These are phyloP conservation scores for Citrus inodora DNA, from an alignment of 345 rosid species.

Conservation along the genomic window DNA sequence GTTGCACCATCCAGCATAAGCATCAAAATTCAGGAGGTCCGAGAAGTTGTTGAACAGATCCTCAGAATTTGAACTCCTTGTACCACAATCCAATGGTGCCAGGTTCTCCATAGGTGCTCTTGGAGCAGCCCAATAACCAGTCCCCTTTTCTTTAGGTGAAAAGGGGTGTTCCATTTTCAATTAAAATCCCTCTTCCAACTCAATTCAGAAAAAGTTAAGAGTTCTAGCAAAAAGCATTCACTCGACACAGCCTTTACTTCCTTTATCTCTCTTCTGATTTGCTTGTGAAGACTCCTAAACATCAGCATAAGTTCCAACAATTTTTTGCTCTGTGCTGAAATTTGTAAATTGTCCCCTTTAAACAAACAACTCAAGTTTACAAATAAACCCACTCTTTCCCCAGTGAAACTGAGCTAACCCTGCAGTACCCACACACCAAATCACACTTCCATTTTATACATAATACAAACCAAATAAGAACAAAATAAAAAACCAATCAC, in stretches of 20 bases:
- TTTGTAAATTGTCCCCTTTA: neutral
- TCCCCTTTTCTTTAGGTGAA: constrained; percentile 54
- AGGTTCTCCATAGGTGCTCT: constrained; percentile 42
- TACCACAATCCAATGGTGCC: constrained; percentile 13
- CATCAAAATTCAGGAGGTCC: constrained; percentile 62
- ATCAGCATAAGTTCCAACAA: constrained; percentile 13
- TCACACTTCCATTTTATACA: constrained; percentile 5
- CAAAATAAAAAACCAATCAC: constrained; percentile 1
- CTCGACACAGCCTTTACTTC: neutral
- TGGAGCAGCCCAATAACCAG: constrained; percentile 39
- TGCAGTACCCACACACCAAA: constrained; percentile 13
- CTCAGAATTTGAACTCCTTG: constrained; percentile 37
- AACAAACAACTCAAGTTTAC: neutral
- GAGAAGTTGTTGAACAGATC: constrained; percentile 48
- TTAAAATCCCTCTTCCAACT: constrained; percentile 1
- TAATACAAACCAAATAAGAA: neutral
- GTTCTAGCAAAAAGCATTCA: constrained; percentile 10
- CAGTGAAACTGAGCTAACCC: neutral
- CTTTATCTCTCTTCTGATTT: constrained; percentile 2
- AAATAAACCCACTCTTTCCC: neutral
- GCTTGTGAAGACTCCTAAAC: constrained; percentile 1
- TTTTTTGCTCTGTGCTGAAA: neutral
- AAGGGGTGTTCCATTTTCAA: constrained; percentile 52
- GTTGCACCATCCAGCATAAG: constrained; percentile 62
- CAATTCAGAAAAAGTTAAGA: constrained; percentile 16